Conservation (phyloP, 768 basidiomycete species). For the Boletus patriciae region DNA sequence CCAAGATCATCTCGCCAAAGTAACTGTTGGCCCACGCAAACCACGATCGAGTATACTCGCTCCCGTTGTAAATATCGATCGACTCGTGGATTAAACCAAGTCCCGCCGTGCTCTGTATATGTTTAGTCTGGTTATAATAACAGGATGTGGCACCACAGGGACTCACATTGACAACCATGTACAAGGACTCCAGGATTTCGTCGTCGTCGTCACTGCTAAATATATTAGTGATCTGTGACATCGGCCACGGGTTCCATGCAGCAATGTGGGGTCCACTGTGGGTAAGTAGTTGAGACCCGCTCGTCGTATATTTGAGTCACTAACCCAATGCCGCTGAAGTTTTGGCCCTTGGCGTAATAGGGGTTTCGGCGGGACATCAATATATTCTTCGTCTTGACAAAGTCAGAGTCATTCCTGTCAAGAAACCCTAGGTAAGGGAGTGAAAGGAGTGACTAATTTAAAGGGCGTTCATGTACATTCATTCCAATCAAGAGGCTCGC, state of each 20-base stretch:
- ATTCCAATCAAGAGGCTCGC: conserved; percentile 20
- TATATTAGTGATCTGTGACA: conserved; percentile 75
- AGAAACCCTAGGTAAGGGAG: conserved; percentile 80
- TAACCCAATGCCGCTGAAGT: conserved; percentile 70
- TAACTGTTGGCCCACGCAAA: conserved; percentile 86
- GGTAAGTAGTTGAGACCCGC: neutral
- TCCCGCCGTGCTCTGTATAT: conserved; percentile 61
- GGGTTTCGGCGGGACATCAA: conserved; percentile 67
- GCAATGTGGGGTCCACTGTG: conserved; percentile 72
- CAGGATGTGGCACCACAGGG: neutral
- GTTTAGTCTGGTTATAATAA: neutral
- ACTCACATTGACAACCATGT: conserved; percentile 67
- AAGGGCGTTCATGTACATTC: neutral
- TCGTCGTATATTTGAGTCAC: conserved; percentile 20
- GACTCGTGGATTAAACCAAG: conserved; percentile 81
- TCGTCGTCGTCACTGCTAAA: conserved; percentile 72
- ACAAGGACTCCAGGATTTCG: conserved; percentile 63
- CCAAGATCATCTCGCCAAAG: conserved; percentile 80
- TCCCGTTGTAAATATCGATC: conserved; percentile 56
- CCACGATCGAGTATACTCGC: conserved; percentile 68
- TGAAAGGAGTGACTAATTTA: conserved; percentile 73
- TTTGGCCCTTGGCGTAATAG: conserved; percentile 63
- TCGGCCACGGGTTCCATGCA: conserved; percentile 78
- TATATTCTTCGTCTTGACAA: conserved; percentile 61
- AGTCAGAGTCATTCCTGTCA: conserved; percentile 55